Percentiles rank a stretch among this genome's conserved stretches.
Conservation (phyloP, 2,329 filamentous ascomycete species). For the Cladophialophora immunda region DNA sequence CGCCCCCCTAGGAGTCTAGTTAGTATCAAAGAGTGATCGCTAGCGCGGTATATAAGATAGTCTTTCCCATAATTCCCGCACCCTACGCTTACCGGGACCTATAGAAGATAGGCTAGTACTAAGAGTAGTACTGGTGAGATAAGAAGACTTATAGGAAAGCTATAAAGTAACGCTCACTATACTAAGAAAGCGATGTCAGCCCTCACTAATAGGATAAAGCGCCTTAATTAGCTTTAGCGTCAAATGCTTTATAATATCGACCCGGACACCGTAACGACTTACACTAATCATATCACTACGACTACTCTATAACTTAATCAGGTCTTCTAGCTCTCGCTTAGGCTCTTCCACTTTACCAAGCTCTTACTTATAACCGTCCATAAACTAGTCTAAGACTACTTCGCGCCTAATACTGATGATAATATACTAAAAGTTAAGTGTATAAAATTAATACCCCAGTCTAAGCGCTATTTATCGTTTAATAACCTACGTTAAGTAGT, state of each 20-base stretch:
- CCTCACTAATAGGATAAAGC: background rate
- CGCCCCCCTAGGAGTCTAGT: too few species aligned
- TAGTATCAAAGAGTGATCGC: too few species aligned
- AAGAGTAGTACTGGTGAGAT: too few species aligned
- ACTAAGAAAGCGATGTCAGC: background rate
- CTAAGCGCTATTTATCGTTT: background rate
- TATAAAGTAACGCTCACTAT: too few species aligned
- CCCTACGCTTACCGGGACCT: too few species aligned
- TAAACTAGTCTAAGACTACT: too few species aligned
- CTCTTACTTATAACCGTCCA: too few species aligned
- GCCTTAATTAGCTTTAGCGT: background rate
- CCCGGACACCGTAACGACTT: background rate
- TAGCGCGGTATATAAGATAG: too few species aligned
- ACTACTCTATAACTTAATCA: background rate
- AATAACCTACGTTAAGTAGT: background rate
- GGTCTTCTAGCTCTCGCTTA: background rate
- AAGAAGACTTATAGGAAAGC: too few species aligned
- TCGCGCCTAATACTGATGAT: background rate
- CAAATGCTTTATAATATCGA: background rate
- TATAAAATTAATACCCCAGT: background rate
- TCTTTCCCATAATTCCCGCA: too few species aligned
- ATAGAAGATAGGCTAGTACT: too few species aligned
- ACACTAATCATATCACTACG: background rate
- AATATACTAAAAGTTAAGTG: background rate
- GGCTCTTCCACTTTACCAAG: background rate